Evolutionary conservation across 352 stramenopile genomes (phyloP), one percentile per base, ranked within the genome.

Genomic region (Phytophthora boehmeriae): DNA sequence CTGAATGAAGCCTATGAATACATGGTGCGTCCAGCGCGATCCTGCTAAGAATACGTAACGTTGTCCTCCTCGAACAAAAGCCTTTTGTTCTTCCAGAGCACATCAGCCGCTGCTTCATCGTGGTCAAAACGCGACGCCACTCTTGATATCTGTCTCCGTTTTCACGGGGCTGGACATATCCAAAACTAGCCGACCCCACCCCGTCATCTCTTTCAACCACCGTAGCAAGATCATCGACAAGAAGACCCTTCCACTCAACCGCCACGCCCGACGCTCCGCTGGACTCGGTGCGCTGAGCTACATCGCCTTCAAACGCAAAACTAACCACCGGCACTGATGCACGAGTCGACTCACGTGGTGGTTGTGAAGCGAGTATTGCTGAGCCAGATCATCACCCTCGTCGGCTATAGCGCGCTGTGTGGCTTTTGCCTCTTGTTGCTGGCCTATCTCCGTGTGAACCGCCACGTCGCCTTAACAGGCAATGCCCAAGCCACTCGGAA

Each of bases 371-470:
- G 60, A 47, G 54, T 74, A 13, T 51, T 59, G 8, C 46, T 42
- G 28, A 66, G 54, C 45, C 74, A 80, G 45, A 48, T 83, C 25
- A 65, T 82, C 42, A 9, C 59, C 20, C 55, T 82, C 0, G 39
- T 73, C 10, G 66, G 71, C 27, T 83, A 86, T 54, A 42, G 54
- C 17, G 39, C 77, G 25, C 62, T 83, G 57, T 73, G 62, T 34
- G 46, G 23, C 5, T 64, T 80, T 20, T 68, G 68, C 27, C 36
- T 78, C 5, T 52, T 76, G 28, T 57, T 86, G 59, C 55, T 85
- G 22, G 17, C 35, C 1, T 85, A 88, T 50, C 49, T 89, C 43
- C 76, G 75, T 4, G 55, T 69, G 49, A 76, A 78, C 5, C 71
- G 76, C 25, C 57, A 59, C 28, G 70, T 64, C 8, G 76, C 76